Percentiles rank a stretch among this genome's conserved stretches.
phyloP scores from a whole-genome alignment of 2,329 filamentous ascomycete genomes.

The Zasmidium citrigriseum region DNA sequence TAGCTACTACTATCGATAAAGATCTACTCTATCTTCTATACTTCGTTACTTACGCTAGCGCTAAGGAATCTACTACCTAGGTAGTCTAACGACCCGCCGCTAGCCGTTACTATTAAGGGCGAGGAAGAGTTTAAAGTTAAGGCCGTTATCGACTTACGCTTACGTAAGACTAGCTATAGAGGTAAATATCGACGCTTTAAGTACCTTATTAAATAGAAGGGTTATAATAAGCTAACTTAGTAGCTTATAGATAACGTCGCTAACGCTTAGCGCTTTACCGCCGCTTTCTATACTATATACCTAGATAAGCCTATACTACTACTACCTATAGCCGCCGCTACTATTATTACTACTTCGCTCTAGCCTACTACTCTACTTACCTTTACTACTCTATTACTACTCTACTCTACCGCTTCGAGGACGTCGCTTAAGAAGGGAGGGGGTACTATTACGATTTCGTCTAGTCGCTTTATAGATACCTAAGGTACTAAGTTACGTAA shows the following conservation, averaged over 20 bases:
- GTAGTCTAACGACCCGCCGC: not conserved
- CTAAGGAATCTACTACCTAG: not conserved
- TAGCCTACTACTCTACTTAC: not conserved
- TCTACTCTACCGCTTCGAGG: not conserved
- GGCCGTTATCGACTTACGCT: not conserved
- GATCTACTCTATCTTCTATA: too few species aligned
- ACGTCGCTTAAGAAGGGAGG: not conserved
- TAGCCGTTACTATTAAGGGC: not conserved
- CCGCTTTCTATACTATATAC: not conserved
- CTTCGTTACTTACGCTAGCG: not conserved
- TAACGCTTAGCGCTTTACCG: not conserved
- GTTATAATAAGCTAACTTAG: not conserved
- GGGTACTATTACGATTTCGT: too few species aligned
- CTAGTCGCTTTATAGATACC: too few species aligned
- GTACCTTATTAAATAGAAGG: not conserved
- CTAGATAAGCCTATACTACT: not conserved
- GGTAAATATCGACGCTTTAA: not conserved
- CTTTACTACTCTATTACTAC: not conserved
- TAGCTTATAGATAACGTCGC: not conserved
- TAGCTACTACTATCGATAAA: not conserved
- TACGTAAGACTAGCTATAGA: not conserved
- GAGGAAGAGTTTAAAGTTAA: not conserved
- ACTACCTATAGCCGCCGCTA: not conserved
- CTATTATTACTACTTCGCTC: not conserved
- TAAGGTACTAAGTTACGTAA: too few species aligned